Percentiles rank a stretch among this genome's conserved stretches.
Conservation (phyloP, 306 rosid genomes). For the Quercus cerris region DNA sequence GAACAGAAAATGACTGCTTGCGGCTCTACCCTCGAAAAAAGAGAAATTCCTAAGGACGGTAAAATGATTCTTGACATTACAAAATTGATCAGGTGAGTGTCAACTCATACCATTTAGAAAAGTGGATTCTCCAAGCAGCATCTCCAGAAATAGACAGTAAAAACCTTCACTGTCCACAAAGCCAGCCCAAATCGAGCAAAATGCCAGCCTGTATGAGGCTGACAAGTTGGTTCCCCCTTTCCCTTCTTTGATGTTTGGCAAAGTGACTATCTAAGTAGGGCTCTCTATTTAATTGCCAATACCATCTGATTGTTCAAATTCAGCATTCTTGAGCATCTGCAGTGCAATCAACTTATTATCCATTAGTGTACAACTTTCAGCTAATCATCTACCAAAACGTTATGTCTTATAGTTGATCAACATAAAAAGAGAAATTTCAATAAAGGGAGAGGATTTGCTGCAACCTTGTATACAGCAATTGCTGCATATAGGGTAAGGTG, state of each 20-base stretch:
- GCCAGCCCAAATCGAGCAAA: conserved; percentile 37
- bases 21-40: conserved; percentile 28
- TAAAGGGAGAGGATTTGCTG: too few species aligned
- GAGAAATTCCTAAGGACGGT: conserved; percentile 31
- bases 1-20: conserved; percentile 36
- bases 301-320: conserved; percentile 22
- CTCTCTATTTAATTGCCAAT: conserved; percentile 15
- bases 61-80: conserved; percentile 52
- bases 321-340: conserved; percentile 76
- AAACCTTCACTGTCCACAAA: conserved; percentile 10
- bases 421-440: neutral
- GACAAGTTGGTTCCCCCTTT: conserved; percentile 32
- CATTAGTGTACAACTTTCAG: conserved; percentile 1
- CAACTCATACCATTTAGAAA: conserved; percentile 42
- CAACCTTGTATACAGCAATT: too few species aligned
- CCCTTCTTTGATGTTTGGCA: conserved; percentile 3
- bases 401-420: neutral
- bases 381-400: neutral
- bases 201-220: conserved; percentile 20
- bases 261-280: neutral
- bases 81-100: conserved; percentile 67
- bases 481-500: too few species aligned
- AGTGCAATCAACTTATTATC: conserved; percentile 16
- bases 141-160: conserved; percentile 40
- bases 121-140: conserved; percentile 41